A percentile compares a stretch with the other conserved stretches of the same genome.
phyloP scores from a whole-genome alignment of 2,329 filamentous ascomycete genomes.

The Cadophora sp. region DNA sequence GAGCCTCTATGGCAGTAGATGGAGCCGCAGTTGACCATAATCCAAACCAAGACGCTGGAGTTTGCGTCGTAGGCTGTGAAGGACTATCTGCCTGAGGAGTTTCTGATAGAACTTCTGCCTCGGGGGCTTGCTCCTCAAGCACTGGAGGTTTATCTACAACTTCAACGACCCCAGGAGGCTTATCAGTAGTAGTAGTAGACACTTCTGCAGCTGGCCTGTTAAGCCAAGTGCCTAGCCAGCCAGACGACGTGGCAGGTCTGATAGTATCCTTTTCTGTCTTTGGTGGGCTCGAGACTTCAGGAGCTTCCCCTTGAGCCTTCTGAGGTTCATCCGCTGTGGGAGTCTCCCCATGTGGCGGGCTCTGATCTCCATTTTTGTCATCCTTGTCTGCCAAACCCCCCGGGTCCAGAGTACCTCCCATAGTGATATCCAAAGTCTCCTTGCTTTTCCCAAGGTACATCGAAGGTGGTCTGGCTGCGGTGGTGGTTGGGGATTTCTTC shows the following conservation, averaged over 20 bases:
- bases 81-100: conserved; percentile 5
- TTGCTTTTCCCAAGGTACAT: conserved; percentile 46
- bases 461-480: conserved; percentile 40
- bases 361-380: conserved; percentile 1
- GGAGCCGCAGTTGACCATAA: conserved; percentile 40
- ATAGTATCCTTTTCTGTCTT: conserved; percentile 19
- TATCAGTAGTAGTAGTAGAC: conserved; percentile 14
- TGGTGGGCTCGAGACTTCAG: neutral
- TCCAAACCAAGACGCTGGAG: conserved; percentile 42
- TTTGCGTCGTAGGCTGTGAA: conserved; percentile 18
- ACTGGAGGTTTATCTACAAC: conserved; percentile 5
- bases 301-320: neutral
- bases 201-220: conserved; percentile 41
- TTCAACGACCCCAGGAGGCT: conserved; percentile 16
- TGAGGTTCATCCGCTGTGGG: conserved; percentile 15
- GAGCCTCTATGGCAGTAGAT: conserved; percentile 34
- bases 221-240: conserved; percentile 65
- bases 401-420: conserved; percentile 37
- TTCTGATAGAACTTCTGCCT: neutral
- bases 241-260: conserved; percentile 47
- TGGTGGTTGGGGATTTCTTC: conserved; percentile 34
- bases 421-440: conserved; percentile 44
- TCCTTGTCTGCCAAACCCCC: conserved; percentile 23
- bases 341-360: neutral
- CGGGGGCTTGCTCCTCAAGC: conserved; percentile 29